These are phyloP conservation scores for Trametes maxima DNA, from an alignment of 768 basidiomycete species.

Conservation along the genomic window DNA sequence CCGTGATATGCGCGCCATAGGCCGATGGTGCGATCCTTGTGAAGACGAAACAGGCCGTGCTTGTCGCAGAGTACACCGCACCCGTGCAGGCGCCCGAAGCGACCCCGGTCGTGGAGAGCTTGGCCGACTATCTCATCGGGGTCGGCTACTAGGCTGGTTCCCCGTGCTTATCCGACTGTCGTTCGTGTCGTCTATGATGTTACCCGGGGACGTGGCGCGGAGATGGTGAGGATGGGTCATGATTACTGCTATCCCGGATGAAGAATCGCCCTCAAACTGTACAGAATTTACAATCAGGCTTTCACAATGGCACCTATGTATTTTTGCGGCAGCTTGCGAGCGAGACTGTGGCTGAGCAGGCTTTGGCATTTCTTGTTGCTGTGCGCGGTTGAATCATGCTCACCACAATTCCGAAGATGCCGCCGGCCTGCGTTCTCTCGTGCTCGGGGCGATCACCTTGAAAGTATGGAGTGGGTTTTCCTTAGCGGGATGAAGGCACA, in stretches of 20 bases:
- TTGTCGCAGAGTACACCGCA: constrained; percentile 73
- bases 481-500: no score
- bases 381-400: not conserved
- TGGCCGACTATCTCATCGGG: constrained; percentile 79
- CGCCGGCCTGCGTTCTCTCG: no score
- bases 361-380: not conserved
- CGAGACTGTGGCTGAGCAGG: not conserved
- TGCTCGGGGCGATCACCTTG: no score
- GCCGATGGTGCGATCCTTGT: constrained; percentile 71
- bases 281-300: constrained; percentile 10
- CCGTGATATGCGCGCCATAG: constrained; percentile 41
- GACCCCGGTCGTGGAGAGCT: constrained; percentile 60
- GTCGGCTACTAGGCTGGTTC: constrained; percentile 48
- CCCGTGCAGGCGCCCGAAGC: constrained; percentile 70
- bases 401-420: not conserved
- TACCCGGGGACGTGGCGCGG: not conserved
- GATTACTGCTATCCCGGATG: constrained; percentile 19
- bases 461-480: no score
- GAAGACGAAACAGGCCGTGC: constrained; percentile 83
- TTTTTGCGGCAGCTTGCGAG: not conserved
- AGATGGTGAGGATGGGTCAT: constrained; percentile 7
- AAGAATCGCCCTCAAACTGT: constrained; percentile 18
- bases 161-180: not conserved
- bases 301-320: constrained; percentile 18
- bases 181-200: not conserved